Conservation (phyloP, 768 basidiomycete genomes). For the Strobilomyces confusus region DNA sequence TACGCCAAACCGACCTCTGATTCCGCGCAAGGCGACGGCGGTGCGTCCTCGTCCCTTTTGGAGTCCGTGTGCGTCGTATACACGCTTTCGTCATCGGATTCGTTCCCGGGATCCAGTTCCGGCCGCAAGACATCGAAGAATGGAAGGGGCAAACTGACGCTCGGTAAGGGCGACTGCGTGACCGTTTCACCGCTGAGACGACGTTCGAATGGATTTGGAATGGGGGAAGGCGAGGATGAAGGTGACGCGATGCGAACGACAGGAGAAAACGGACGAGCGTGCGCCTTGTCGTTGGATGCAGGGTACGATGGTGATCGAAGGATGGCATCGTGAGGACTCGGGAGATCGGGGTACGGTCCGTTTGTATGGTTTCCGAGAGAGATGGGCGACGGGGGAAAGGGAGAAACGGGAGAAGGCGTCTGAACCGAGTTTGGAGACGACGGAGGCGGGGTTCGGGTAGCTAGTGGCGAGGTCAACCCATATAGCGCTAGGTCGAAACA, state of each 20-base stretch:
- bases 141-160: conserved; percentile 38
- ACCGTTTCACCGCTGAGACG: conserved; percentile 72
- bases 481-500: background rate
- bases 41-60: conserved; percentile 15
- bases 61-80: conserved; percentile 31
- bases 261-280: conserved; percentile 18
- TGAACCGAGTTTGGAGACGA: conserved; percentile 32
- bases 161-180: conserved; percentile 21
- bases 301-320: conserved; percentile 2
- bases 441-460: conserved; percentile 28
- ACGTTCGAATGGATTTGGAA: conserved; percentile 93
- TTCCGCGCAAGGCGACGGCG: conserved; percentile 26
- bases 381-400: conserved; percentile 24
- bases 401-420: conserved; percentile 34
- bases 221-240: conserved; percentile 31
- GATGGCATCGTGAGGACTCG: conserved; percentile 19
- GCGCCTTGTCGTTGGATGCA: conserved; percentile 16
- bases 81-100: conserved; percentile 33
- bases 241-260: conserved; percentile 28
- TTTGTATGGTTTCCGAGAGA: conserved; percentile 12
- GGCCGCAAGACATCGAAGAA: conserved; percentile 55
- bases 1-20: conserved; percentile 39
- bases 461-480: conserved; percentile 19
- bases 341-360: conserved; percentile 15
- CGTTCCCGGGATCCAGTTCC: conserved; percentile 20